These are phyloP conservation scores for Podosphaera aphanis DNA, from an alignment of 2,329 filamentous ascomycete species.

Conservation along the genomic window DNA sequence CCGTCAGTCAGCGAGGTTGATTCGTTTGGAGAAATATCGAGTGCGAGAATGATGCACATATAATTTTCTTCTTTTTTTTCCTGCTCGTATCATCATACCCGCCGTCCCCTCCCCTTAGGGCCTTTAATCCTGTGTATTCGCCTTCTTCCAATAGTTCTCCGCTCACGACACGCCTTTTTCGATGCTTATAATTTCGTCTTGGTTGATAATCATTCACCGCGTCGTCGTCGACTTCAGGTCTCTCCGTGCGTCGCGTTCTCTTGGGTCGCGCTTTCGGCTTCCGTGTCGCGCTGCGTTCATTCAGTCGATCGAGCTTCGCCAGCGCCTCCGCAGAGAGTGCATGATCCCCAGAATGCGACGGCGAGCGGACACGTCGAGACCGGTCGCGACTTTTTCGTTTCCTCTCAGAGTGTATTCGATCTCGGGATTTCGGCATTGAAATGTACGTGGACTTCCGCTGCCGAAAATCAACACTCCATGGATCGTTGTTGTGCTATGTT, in stretches of 20 bases:
- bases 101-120: conserved; percentile 28
- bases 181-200: conserved; percentile 9
- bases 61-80: conserved; percentile 29
- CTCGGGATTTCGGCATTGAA: neutral
- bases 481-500: neutral
- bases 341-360: conserved; percentile 11
- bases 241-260: conserved; percentile 9
- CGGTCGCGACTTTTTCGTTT: conserved; percentile 8
- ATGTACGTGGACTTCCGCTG: neutral
- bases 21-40: neutral
- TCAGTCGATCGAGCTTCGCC: conserved; percentile 13
- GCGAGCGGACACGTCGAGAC: conserved; percentile 6
- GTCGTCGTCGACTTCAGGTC: conserved; percentile 6
- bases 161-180: conserved; percentile 39
- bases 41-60: conserved; percentile 24
- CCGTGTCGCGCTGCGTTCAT: conserved; percentile 8
- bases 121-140: conserved; percentile 26
- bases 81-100: conserved; percentile 2
- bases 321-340: conserved; percentile 14
- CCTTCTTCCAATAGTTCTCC: conserved; percentile 49
- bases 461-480: neutral
- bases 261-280: conserved; percentile 8
- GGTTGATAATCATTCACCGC: neutral
- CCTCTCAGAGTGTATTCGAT: conserved; percentile 5
- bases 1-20: neutral